Conservation (phyloP, 441 rosid genomes). For the Brassica balearica region DNA sequence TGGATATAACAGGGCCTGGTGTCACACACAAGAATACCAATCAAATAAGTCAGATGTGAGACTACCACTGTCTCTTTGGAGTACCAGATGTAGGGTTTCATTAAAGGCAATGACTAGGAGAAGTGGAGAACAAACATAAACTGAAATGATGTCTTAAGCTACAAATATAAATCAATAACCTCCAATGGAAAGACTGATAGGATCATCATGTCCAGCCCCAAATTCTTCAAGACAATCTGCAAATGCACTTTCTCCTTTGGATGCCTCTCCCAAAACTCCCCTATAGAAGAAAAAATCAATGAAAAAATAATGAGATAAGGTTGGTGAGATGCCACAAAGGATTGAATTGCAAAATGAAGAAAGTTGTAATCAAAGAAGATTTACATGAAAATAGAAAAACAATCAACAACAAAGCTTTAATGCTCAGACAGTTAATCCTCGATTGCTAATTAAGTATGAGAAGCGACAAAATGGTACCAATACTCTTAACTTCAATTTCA, state of each 20-base stretch:
- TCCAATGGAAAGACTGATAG: slow-evolving; percentile 87
- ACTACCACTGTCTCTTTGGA: background rate
- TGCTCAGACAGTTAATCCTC: background rate
- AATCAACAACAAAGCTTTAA: background rate
- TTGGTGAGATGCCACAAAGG: background rate
- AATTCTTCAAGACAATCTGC: slow-evolving; percentile 81
- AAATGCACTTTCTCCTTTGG: slow-evolving; percentile 67
- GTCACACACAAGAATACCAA: slow-evolving; percentile 36
- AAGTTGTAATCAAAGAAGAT: slow-evolving; percentile 1
- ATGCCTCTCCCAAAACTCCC: slow-evolving; percentile 76
- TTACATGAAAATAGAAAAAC: slow-evolving; percentile 24
- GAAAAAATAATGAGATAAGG: background rate
- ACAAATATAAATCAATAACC: slow-evolving; percentile 49
- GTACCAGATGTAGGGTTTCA: background rate
- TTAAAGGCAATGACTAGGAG: background rate
- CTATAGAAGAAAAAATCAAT: slow-evolving; percentile 45
- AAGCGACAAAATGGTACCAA: slow-evolving; percentile 18
- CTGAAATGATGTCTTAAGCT: slow-evolving; percentile 17
- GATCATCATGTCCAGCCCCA: slow-evolving; percentile 90
- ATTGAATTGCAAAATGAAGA: background rate
- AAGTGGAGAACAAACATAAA: slow-evolving; percentile 10
- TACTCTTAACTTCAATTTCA: slow-evolving; percentile 18
- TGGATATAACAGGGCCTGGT: slow-evolving; percentile 82
- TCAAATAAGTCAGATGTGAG: slow-evolving; percentile 28
- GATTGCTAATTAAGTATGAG: slow-evolving; percentile 23